Conservation (phyloP, 192 early-diverging fungal genomes). For the Backusella westeae region DNA sequence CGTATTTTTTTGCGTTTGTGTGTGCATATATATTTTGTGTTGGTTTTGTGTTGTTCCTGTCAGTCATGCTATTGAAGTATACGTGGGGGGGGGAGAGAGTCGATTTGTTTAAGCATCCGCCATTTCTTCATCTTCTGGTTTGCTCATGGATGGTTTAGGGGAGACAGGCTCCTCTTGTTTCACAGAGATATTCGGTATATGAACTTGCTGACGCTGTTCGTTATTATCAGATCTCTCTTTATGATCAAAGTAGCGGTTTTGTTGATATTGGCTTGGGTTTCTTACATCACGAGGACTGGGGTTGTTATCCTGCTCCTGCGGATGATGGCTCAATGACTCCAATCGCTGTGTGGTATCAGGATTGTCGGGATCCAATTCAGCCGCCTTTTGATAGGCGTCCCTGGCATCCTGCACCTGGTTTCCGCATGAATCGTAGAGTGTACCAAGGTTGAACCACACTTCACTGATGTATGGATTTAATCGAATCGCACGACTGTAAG, state of each 20-base stretch:
- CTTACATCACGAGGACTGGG: not conserved
- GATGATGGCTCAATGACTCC: conserved; percentile 22
- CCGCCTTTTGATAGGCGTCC: conserved; percentile 93
- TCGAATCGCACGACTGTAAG: conserved; percentile 93
- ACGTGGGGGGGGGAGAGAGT: not conserved
- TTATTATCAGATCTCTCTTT: not conserved
- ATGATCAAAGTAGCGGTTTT: not conserved
- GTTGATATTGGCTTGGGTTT: not conserved
- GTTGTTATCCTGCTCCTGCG: not conserved
- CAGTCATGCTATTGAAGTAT: not conserved
- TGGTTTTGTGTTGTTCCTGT: not conserved
- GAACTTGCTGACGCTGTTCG: not conserved
- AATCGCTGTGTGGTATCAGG: conserved; percentile 80
- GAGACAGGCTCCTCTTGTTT: not conserved
- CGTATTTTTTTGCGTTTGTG: not conserved
- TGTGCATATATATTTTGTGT: not conserved
- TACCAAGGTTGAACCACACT: conserved; percentile 98
- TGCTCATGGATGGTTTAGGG: not conserved
- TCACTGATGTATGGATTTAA: conserved; percentile 93
- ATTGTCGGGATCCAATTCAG: conserved; percentile 92
- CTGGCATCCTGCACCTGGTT: conserved; percentile 97
- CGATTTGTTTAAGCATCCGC: not conserved
- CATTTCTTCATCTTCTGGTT: conserved; percentile 8
- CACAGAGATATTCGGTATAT: not conserved
- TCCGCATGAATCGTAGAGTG: conserved; percentile 96